Conservation (phyloP, 768 basidiomycete genomes). For the Boletus tylopilopsis region DNA sequence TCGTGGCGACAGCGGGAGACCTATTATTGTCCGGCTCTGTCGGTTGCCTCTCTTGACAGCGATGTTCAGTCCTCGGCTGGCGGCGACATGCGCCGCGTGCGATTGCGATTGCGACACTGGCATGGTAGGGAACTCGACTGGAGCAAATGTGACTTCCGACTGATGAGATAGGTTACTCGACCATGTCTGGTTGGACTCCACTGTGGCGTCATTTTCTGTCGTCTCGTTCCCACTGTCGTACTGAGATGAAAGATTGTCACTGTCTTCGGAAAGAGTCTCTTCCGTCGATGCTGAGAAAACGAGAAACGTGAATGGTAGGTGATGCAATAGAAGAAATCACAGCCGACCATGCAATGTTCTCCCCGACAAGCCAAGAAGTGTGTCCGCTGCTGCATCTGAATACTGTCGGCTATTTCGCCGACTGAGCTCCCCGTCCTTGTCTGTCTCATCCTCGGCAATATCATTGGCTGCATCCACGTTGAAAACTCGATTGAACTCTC, state of each 20-base stretch:
- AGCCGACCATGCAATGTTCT: constrained; percentile 61
- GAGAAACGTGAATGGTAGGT: constrained; percentile 2
- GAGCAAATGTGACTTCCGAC: constrained; percentile 16
- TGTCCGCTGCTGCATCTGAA: constrained; percentile 78
- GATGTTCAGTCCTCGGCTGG: constrained; percentile 69
- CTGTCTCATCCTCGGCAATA: constrained; percentile 18
- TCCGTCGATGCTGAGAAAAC: constrained; percentile 42
- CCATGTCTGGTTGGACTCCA: constrained; percentile 40
- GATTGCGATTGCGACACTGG: constrained; percentile 45
- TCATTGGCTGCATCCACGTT: constrained; percentile 56
- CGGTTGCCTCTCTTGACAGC: constrained; percentile 57
- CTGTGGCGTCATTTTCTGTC: constrained; percentile 52
- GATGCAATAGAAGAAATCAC: not conserved
- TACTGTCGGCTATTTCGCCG: constrained; percentile 84
- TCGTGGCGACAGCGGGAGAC: constrained; percentile 50
- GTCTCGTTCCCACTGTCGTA: constrained; percentile 77
- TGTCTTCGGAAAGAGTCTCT: constrained; percentile 65
- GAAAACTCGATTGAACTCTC: constrained; percentile 91
- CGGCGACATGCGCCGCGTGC: constrained; percentile 58
- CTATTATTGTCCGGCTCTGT: constrained; percentile 60
- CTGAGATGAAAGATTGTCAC: constrained; percentile 61
- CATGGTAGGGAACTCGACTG: constrained; percentile 28
- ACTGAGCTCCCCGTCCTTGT: constrained; percentile 39
- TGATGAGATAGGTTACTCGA: constrained; percentile 36
- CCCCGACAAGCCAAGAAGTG: constrained; percentile 73